A percentile compares a stretch with the other conserved stretches of the same genome.
These are phyloP conservation scores for Grosmannia huntii DNA, from an alignment of 2,329 filamentous ascomycete genomes.

Conservation along the genomic window DNA sequence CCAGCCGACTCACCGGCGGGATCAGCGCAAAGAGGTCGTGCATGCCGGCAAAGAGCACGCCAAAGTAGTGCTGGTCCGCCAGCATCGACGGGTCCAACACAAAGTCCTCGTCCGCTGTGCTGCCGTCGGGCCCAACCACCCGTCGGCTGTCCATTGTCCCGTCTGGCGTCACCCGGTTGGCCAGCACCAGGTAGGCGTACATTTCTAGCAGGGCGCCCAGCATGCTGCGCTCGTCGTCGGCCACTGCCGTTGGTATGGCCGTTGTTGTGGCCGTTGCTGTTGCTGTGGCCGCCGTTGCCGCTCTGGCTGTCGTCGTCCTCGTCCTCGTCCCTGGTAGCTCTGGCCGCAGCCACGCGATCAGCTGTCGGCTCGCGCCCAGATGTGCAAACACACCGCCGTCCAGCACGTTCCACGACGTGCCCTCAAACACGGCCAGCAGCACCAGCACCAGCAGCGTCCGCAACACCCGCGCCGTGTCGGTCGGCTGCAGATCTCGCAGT, in stretches of 20 bases:
- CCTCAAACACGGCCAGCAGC: conserved; percentile 11
- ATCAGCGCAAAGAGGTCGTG: conserved; percentile 12
- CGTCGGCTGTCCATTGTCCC: conserved; percentile 3
- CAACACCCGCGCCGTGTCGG: conserved; percentile 9
- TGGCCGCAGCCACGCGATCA: conserved; percentile 12
- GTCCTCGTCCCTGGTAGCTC: neutral
- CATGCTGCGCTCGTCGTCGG: conserved; percentile 8
- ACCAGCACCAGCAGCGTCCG: conserved; percentile 10
- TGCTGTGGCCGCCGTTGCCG: neutral
- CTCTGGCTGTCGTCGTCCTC: neutral
- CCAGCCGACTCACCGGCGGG: conserved; percentile 7
- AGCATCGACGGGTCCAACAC: conserved; percentile 9
- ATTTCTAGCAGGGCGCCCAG: conserved; percentile 10
- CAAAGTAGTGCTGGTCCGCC: conserved; percentile 8
- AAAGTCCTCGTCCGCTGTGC: conserved; percentile 11
- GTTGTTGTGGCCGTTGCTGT: neutral
- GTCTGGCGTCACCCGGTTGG: conserved; percentile 10
- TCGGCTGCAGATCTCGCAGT: conserved; percentile 8
- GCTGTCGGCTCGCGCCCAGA: conserved; percentile 12
- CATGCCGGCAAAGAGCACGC: conserved; percentile 11
- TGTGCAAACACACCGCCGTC: conserved; percentile 12
- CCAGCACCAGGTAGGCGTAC: conserved; percentile 11
- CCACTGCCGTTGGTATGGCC: neutral
- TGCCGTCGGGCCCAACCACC: conserved; percentile 1
- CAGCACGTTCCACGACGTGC: conserved; percentile 9